Conservation (phyloP, 2,329 filamentous ascomycete genomes). For the Monilinia laxa region DNA sequence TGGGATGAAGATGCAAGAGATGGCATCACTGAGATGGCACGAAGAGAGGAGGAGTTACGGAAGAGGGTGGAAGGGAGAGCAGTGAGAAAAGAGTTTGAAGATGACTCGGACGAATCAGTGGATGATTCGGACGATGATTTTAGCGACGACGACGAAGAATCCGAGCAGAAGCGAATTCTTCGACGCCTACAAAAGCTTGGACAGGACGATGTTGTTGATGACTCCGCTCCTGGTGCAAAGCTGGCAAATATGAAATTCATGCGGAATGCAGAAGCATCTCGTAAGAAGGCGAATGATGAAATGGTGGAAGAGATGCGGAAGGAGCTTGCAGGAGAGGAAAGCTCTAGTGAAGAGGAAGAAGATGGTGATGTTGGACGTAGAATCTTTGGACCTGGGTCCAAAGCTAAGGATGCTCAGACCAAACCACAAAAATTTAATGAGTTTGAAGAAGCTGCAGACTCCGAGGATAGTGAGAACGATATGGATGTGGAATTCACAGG, state of each 20-base stretch:
- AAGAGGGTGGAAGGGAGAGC: conserved; percentile 64
- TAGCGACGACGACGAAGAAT: conserved; percentile 51
- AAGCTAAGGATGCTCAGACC: conserved; percentile 42
- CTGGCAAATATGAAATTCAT: conserved; percentile 91
- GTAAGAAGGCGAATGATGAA: conserved; percentile 78
- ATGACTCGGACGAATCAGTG: conserved; percentile 52
- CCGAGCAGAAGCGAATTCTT: conserved; percentile 50
- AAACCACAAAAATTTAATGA: conserved; percentile 46
- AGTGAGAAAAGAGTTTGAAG: conserved; percentile 46
- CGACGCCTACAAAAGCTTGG: conserved; percentile 49
- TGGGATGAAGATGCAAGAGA: conserved; percentile 72
- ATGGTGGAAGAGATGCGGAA: conserved; percentile 67
- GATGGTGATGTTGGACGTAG: conserved; percentile 66
- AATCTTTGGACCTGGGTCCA: conserved; percentile 59
- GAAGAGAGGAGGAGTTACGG: conserved; percentile 64
- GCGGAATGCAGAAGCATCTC: conserved; percentile 78
- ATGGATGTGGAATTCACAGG: conserved; percentile 37
- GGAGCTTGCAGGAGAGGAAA: conserved; percentile 65
- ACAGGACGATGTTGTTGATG: conserved; percentile 49
- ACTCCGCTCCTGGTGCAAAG: conserved; percentile 57
- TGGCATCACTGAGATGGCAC: conserved; percentile 63
- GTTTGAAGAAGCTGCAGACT: conserved; percentile 59
- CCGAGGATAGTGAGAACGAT: conserved; percentile 45
- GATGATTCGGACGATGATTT: conserved; percentile 59
- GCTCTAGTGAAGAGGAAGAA: conserved; percentile 54